Evolutionary conservation across 306 rosid species (phyloP), one percentile per base, ranked within the genome.

Genomic region (Quercus parvula): DNA sequence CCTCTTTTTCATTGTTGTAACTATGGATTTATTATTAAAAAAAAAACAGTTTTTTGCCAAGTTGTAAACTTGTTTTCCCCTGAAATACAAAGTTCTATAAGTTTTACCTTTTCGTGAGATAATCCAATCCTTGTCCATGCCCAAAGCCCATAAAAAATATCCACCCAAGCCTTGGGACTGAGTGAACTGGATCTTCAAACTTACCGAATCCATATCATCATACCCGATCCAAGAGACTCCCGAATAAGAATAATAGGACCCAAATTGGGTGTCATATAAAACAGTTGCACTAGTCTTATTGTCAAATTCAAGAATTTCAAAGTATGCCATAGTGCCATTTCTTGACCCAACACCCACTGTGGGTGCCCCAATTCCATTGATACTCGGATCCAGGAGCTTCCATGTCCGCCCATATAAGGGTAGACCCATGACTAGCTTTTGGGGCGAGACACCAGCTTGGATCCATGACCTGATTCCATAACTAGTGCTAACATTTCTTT

Each of bases 91-190:
- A 12, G 17, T 49, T 49, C 15, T 49, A 17, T 4, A 28, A 7
- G 30, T 1, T 5, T 11, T 78, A 92, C 96, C 97, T 87, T 86
- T 75, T 30, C 31, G 74, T 14, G 94, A 89, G 54, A 94, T 73
- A 31, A 83, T 74, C 97, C 97, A 94, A 19, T 81, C 79, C 77
- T 89, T 87, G n/a, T 94, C 98, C 73, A 84, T 85, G 2, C 93
- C 90, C 25, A 89, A 52, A 75, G 97, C 94, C 99, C 97, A 92
- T 82, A 92, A 86, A 79, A 94, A 94, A 78, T 91, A 94, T 15
- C 99, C 97, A 54, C 89, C 86, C 55, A 92, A 75, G 71, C 90
- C 88, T 86, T 38, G 1, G 0, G 81, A 78, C 71, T 44, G 58
- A 2, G 90, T 91, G 55, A 73, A 92, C 72, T 22, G 85, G 77